A percentile compares a stretch with the other conserved stretches of the same genome.
Evolutionary conservation across 2,329 filamentous ascomycete genomes (phyloP).

Genomic region (Pseudocercospora musae): DNA sequence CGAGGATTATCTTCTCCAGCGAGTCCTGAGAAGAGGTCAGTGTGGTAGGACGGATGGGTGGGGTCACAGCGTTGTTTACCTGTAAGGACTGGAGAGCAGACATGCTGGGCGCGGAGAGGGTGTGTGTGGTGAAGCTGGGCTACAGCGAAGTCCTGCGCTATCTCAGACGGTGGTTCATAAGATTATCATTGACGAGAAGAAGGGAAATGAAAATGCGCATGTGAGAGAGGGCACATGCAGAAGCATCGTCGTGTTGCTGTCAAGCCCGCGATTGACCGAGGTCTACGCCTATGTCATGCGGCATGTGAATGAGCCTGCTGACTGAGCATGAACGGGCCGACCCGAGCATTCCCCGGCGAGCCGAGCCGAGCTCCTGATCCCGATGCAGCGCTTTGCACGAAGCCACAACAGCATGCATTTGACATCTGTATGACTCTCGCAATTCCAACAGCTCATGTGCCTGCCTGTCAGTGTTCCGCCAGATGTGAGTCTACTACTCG

Average conservation of each 20-base stretch:
- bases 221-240: background rate
- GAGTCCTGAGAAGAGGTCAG: conserved; percentile 51
- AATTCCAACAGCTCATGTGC: background rate
- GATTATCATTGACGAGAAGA: background rate
- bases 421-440: background rate
- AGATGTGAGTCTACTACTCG: too few species aligned
- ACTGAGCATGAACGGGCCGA: background rate
- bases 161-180: background rate
- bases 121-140: background rate
- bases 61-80: conserved; percentile 5
- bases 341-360: background rate
- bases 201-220: background rate
- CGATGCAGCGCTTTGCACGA: too few species aligned
- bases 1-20: conserved; percentile 72
- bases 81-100: conserved; percentile 16
- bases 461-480: too few species aligned
- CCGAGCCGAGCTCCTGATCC: background rate
- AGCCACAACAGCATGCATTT: background rate
- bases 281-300: background rate
- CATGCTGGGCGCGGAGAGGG: conserved; percentile 6
- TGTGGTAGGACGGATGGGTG: background rate
- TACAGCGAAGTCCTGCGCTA: background rate
- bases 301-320: background rate
- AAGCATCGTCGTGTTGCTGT: background rate
- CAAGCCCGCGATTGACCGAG: background rate